Base-by-base conservation (phyloP, 768 basidiomycete genomes). In the Lentinula lateritia region DNA sequence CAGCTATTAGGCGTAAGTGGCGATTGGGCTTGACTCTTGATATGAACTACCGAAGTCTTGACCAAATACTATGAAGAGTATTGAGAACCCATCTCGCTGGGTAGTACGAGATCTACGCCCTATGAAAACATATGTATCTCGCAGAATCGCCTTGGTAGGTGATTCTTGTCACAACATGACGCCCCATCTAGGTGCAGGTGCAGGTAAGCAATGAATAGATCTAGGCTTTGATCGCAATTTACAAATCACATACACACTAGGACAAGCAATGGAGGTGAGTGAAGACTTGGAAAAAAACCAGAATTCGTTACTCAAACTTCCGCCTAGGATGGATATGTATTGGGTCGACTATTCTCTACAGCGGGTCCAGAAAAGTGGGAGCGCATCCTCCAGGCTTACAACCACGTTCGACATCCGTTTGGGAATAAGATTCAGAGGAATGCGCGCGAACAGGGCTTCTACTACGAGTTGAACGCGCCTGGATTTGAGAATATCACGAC, bases 1-100 rank as follows among this genome's bases (percentile, higher is more conserved):
- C 72, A 72, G 0, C 61, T 85, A 10, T 59, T 85, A 16, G 66
- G 76, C 68, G 84, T 81, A 56, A 18, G 68, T 68, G 10, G 3
- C 35, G 16, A 16, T 2, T 28, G 15, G 46, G 34, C 13, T 32
- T 63, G 61, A 46, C 23, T 23, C 23, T 4, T 36, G 9, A 23
- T 13, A 34, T 20, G 34, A 20, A 10, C 39, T 9, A 6, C 28
- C 52, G 3, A 16, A 13, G 18, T 10, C 35, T 56, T 6, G 45
- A 28, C 8, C 7, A 13, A 5, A 15, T 10, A n/a, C n/a, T n/a
- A 34, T 13, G n/a, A 12, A 56, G 55, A 45, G 41, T 42, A 61
- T 70, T 15, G 67, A 69, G 23, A 67, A 52, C 13, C 68, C 72
- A 1, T 68, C 67, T 15, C 64, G 68, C 52, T 77, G 76, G 74